Conservation (phyloP, 352 stramenopile species). For the Lagenidium giganteum region DNA sequence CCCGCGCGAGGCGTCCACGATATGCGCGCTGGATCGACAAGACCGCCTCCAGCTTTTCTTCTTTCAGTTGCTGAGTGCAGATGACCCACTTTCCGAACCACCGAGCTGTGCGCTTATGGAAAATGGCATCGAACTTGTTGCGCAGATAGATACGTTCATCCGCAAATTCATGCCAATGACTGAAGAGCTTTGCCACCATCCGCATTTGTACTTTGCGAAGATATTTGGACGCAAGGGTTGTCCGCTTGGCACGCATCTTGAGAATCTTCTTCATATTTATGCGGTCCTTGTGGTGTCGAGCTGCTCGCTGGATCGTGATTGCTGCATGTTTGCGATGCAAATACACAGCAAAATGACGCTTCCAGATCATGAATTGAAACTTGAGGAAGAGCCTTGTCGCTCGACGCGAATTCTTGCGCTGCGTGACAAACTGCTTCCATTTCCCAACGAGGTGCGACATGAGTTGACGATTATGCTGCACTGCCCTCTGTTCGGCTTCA, state of each 20-base stretch:
- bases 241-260: constrained; percentile 40
- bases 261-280: constrained; percentile 26
- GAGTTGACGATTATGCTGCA: constrained; percentile 18
- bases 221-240: constrained; percentile 46
- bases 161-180: constrained; percentile 39
- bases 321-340: constrained; percentile 25
- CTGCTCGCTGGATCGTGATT: constrained; percentile 28
- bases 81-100: constrained; percentile 49
- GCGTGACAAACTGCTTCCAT: constrained; percentile 30
- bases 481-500: constrained; percentile 33
- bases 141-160: constrained; percentile 33
- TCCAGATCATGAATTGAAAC: constrained; percentile 60
- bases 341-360: constrained; percentile 22
- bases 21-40: constrained; percentile 60
- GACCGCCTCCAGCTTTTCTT: constrained; percentile 18
- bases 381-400: constrained; percentile 58
- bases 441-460: constrained; percentile 18
- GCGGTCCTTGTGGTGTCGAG: constrained; percentile 17
- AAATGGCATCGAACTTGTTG: constrained; percentile 34
- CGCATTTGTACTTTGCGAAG: constrained; percentile 46
- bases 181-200: constrained; percentile 41
- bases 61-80: constrained; percentile 27
- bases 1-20: constrained; percentile 42
- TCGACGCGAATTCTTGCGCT: constrained; percentile 30
- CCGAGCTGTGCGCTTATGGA: constrained; percentile 28